These are phyloP conservation scores for Sarocladium kiliense DNA, from an alignment of 2,329 filamentous ascomycete genomes.

Conservation along the genomic window DNA sequence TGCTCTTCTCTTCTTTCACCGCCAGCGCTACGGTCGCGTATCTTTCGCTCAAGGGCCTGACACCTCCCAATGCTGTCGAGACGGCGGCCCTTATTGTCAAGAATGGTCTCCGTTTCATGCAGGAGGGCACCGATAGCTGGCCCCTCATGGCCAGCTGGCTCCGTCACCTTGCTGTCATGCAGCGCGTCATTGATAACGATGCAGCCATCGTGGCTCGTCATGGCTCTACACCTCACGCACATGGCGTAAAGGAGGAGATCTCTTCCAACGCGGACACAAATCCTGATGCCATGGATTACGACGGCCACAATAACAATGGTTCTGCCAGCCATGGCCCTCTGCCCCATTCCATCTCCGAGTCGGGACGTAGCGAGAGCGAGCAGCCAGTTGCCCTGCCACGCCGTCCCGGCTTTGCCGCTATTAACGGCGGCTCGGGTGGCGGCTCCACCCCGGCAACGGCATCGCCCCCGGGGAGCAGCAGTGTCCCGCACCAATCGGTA, in stretches of 20 bases:
- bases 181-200: conserved; percentile 52
- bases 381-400: conserved; percentile 43
- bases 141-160: conserved; percentile 55
- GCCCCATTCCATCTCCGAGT: conserved; percentile 30
- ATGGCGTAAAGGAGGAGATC: conserved; percentile 47
- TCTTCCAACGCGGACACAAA: conserved; percentile 48
- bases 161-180: conserved; percentile 56
- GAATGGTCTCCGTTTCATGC: conserved; percentile 54
- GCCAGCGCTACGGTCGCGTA: conserved; percentile 57
- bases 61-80: conserved; percentile 50
- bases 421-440: conserved; percentile 51
- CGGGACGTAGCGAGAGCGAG: conserved; percentile 43
- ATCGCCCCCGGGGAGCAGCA: conserved; percentile 30
- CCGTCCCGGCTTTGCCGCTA: conserved; percentile 51
- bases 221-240: conserved; percentile 23
- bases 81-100: conserved; percentile 52
- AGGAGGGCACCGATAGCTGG: conserved; percentile 55
- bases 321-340: conserved; percentile 16
- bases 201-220: conserved; percentile 34
- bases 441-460: conserved; percentile 41
- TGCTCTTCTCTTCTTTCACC: conserved; percentile 59
- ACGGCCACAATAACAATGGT: conserved; percentile 24
- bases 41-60: conserved; percentile 56
- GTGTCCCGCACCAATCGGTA: not conserved
- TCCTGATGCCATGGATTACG: conserved; percentile 53